A percentile compares a stretch with the other conserved stretches of the same genome.
phyloP scores from a whole-genome alignment of 257 asterid species.

The Primulina eburnea region DNA sequence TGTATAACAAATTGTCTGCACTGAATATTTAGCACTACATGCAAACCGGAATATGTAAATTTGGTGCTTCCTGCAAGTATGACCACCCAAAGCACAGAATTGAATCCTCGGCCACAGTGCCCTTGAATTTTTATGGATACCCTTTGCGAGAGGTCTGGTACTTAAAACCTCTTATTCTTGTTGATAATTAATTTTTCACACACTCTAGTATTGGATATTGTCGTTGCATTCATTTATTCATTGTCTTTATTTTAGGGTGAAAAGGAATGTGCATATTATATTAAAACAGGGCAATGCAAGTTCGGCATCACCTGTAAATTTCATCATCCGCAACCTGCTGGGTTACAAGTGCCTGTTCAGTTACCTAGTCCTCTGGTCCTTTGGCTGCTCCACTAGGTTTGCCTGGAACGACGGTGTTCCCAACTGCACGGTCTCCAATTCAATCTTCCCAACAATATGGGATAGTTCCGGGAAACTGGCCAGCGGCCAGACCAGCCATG shows the following conservation, averaged over 20 bases:
- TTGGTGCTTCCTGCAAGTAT: slow-evolving; percentile 91
- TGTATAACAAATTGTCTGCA: slow-evolving; percentile 24
- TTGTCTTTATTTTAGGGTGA: slow-evolving; percentile 67
- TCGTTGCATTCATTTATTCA: slow-evolving; percentile 26
- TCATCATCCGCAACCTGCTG: slow-evolving; percentile 76
- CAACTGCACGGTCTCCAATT: slow-evolving; percentile 54
- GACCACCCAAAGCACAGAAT: slow-evolving; percentile 87
- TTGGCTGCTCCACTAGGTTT: slow-evolving; percentile 50
- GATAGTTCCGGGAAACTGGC: slow-evolving; percentile 82
- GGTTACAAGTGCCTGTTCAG: slow-evolving; percentile 44
- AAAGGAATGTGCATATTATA: slow-evolving; percentile 79
- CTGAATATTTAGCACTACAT: slow-evolving; percentile 69
- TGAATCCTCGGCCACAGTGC: slow-evolving; percentile 58
- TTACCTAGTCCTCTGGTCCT: slow-evolving; percentile 51
- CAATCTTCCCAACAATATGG: slow-evolving; percentile 89
- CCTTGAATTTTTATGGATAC: slow-evolving; percentile 65
- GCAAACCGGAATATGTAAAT: slow-evolving; percentile 90
- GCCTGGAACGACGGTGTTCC: slow-evolving; percentile 54
- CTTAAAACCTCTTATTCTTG: slow-evolving; percentile 14
- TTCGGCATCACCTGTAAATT: slow-evolving; percentile 89
- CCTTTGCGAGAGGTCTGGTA: slow-evolving; percentile 80
- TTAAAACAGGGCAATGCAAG: slow-evolving; percentile 89
- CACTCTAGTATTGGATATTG: slow-evolving; percentile 15
- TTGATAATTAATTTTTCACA: slow-evolving; percentile 12
- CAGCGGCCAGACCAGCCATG: slow-evolving; percentile 65